phyloP scores from a whole-genome alignment of 176 grass and related monocot genomes.

The Cenchrus purpureus region DNA sequence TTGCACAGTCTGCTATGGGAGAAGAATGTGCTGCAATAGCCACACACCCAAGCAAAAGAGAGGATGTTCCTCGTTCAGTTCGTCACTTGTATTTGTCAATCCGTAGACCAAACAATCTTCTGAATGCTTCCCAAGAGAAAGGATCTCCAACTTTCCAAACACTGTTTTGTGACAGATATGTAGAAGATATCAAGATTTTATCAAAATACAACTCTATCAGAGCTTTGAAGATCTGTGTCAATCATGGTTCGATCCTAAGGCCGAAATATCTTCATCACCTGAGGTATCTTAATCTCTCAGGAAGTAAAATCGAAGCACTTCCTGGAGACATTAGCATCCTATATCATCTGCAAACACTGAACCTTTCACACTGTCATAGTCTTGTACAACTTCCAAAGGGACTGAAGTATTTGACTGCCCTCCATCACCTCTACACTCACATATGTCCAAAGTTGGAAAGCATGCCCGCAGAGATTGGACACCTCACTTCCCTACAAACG shows the following conservation, averaged over 20 bases:
- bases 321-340: neutral
- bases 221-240: neutral
- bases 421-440: neutral
- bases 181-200: neutral
- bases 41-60: neutral
- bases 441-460: neutral
- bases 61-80: neutral
- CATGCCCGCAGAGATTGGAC: neutral
- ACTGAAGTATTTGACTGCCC: neutral
- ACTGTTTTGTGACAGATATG: neutral
- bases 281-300: neutral
- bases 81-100: neutral
- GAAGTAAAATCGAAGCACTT: neutral
- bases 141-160: neutral
- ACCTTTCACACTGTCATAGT: neutral
- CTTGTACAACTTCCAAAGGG: neutral
- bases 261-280: neutral
- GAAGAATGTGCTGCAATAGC: neutral
- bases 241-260: neutral
- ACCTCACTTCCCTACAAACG: neutral
- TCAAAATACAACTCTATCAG: neutral
- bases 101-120: neutral
- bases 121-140: neutral
- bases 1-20: slow-evolving; percentile 17
- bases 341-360: neutral